A percentile compares a stretch with the other conserved stretches of the same genome.
phyloP scores from a whole-genome alignment of 2,329 filamentous ascomycete genomes.

The Xylariaceae sp. region DNA sequence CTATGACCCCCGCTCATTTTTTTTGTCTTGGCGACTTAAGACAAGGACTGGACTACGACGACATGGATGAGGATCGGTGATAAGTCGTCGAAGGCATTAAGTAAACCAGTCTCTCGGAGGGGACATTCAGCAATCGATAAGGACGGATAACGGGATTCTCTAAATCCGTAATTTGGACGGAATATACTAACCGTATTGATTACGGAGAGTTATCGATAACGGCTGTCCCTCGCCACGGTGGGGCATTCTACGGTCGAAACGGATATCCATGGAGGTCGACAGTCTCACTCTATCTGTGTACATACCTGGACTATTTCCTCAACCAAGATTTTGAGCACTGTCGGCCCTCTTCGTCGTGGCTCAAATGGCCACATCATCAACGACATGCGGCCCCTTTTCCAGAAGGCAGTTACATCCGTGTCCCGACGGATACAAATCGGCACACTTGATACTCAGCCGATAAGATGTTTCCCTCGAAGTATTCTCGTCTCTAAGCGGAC shows the following conservation, averaged over 20 bases:
- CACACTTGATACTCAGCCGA: slow-evolving; percentile 29
- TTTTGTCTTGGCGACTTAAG: not conserved
- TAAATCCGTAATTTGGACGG: too few relatives aligned
- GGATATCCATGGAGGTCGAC: too few relatives aligned
- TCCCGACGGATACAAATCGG: slow-evolving; percentile 29
- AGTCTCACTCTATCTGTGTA: too few relatives aligned
- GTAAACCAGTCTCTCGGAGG: not conserved
- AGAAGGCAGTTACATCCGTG: slow-evolving; percentile 24
- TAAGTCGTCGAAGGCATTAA: not conserved
- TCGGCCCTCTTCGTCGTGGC: slow-evolving; percentile 5
- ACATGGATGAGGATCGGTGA: not conserved
- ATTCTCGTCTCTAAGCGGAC: slow-evolving; percentile 43
- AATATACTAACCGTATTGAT: too few relatives aligned
- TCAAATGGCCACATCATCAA: slow-evolving; percentile 24
- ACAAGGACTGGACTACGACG: not conserved
- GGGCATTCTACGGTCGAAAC: too few relatives aligned
- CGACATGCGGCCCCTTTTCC: slow-evolving; percentile 28
- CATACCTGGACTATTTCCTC: too few relatives aligned
- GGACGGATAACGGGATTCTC: not conserved
- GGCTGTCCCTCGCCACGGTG: too few relatives aligned
- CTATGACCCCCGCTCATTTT: not conserved
- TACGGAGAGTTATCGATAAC: too few relatives aligned
- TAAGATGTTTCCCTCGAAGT: slow-evolving; percentile 44
- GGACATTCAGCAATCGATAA: not conserved
- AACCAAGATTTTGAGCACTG: not conserved